These are phyloP conservation scores for Xylaria flabelliformis DNA, from an alignment of 495 filamentous ascomycete species.

Conservation along the genomic window DNA sequence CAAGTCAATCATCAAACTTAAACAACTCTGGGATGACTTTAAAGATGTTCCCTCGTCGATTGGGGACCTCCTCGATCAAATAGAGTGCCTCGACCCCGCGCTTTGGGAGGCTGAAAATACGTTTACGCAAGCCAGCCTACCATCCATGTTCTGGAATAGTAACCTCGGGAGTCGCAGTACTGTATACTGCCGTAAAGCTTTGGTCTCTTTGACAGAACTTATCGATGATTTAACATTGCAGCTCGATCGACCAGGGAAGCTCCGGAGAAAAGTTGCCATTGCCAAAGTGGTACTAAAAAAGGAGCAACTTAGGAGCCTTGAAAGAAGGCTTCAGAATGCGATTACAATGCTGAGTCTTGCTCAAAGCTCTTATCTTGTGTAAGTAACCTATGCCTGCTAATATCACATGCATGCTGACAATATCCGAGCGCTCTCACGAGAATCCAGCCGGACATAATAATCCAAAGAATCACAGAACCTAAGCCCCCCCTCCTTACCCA, in stretches of 20 bases:
- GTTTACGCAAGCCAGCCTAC: slow-evolving; percentile 29
- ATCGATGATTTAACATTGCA: slow-evolving; percentile 34
- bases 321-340: slow-evolving; percentile 34
- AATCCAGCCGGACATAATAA: slow-evolving; percentile 37
- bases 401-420: not conserved
- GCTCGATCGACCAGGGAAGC: slow-evolving; percentile 27
- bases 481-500: not conserved
- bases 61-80: slow-evolving; percentile 35
- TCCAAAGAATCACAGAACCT: slow-evolving; percentile 22
- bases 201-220: slow-evolving; percentile 29
- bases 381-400: not conserved
- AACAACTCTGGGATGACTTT: slow-evolving; percentile 44
- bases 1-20: slow-evolving; percentile 39
- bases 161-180: slow-evolving; percentile 21
- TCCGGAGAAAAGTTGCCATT: slow-evolving; percentile 31
- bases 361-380: slow-evolving; percentile 38
- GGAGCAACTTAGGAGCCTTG: slow-evolving; percentile 33
- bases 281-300: slow-evolving; percentile 40
- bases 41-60: slow-evolving; percentile 44
- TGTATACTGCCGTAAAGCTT: slow-evolving; percentile 32
- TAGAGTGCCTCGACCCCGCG: slow-evolving; percentile 39
- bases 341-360: slow-evolving; percentile 31
- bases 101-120: slow-evolving; percentile 34
- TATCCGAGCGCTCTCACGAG: slow-evolving; percentile 30
- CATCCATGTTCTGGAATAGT: slow-evolving; percentile 23